These are phyloP conservation scores for Zelonia costaricensis DNA, from an alignment of 208 protist species.

Conservation along the genomic window DNA sequence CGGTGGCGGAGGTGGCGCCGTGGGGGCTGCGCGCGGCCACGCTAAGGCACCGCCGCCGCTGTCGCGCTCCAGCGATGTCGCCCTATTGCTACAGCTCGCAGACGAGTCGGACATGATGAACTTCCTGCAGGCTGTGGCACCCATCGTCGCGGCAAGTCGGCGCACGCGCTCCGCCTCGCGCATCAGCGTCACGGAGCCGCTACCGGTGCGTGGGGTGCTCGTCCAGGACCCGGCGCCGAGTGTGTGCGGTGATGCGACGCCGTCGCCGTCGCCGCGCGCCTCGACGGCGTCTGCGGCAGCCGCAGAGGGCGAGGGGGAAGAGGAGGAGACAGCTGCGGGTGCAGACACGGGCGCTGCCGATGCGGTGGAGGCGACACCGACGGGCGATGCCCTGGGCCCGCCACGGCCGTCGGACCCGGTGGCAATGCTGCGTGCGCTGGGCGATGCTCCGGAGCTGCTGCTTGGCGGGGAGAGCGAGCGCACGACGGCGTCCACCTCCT, in stretches of 20 bases:
- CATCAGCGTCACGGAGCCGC: conserved; percentile 70
- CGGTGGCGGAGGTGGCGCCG: neutral
- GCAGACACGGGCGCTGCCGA: neutral
- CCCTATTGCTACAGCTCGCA: conserved; percentile 59
- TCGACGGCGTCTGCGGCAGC: conserved; percentile 1
- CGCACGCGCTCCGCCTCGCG: conserved; percentile 66
- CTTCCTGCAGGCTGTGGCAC: conserved; percentile 64
- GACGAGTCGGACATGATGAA: conserved; percentile 40
- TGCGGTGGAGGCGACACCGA: no score
- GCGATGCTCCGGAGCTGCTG: no score
- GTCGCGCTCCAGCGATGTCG: no score
- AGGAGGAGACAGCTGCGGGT: neutral
- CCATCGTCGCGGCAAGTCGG: conserved; percentile 54
- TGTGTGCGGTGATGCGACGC: neutral
- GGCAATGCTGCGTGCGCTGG: no score
- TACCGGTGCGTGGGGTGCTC: conserved; percentile 34
- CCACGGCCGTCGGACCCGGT: no score
- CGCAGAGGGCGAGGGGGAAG: neutral
- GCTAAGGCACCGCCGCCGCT: no score
- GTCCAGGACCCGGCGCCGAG: conserved; percentile 24
- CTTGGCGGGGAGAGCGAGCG: no score
- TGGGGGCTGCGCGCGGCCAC: no score
- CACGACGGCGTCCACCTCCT: no score
- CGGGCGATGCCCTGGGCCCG: no score
- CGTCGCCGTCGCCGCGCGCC: neutral